Base-by-base conservation (phyloP, 2,329 filamentous ascomycete genomes). In the Aspergillus sp. region DNA sequence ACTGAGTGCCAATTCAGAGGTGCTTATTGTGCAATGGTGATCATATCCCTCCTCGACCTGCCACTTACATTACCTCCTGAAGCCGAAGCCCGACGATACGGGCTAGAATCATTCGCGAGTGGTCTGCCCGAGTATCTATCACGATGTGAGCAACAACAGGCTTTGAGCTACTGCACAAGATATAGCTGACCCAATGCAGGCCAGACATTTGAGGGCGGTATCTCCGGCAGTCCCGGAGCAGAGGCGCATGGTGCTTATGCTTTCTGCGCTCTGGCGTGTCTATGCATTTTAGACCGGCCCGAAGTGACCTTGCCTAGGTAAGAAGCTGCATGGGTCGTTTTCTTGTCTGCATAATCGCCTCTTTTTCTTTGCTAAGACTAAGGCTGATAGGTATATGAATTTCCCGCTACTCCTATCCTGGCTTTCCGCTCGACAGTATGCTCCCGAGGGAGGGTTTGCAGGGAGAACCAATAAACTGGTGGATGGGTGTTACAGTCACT, bases 221-320 rank as follows among this genome's bases (percentile, higher is more conserved):
- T 98, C 54, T 90, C 88, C 52, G 86, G 82, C 44, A 84, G 85
- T 51, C 93, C 90, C 41, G 85, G 85, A 47, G 83, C 86, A 51
- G 93, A 98, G 75, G 93, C 91, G 43, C 93, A 98, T 69, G 93
- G 93, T 48, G 93, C 89, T 51, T 98, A 97, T 71, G 88, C 91
- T 27, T 97, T 97, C 69, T 96, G 91, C 69, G 90, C 88, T 44
- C 73, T 98, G 46, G 93, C 86, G 43, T 94, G 88, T 67, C 78
- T 98, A 43, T 85, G 88, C 58, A 88, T 97, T 51, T 72, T 97
- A 38, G 90, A 88, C 59, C 76, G 84, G 44, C 91, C 93, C 44
- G 78, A 86, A 64, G 76, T 80, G 54, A 85, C 81, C 50, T 82
- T 96, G 52, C 76, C 81, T 48, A 82, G 78, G 80, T 91, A 79